Evolutionary conservation across 2,329 filamentous ascomycete genomes (phyloP).

Genomic region (Venturia carpophila): DNA sequence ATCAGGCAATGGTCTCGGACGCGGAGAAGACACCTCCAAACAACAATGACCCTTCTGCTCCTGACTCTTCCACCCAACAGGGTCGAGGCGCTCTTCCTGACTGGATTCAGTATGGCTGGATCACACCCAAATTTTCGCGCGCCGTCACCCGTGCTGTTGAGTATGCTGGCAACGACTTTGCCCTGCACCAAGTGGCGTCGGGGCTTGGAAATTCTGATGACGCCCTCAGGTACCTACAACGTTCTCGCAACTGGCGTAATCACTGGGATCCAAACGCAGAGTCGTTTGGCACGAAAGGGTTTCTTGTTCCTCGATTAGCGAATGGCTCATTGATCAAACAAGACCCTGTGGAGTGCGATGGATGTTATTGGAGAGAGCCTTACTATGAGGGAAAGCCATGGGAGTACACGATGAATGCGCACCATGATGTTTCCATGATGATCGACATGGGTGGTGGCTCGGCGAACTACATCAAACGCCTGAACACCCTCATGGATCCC

Average conservation of each 20-base stretch:
- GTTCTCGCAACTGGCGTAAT: slow-evolving; percentile 62
- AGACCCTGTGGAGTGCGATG: slow-evolving; percentile 48
- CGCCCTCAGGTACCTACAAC: slow-evolving; percentile 51
- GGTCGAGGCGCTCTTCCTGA: slow-evolving; percentile 62
- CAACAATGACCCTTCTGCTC: slow-evolving; percentile 49
- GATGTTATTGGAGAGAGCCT: slow-evolving; percentile 58
- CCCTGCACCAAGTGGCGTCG: slow-evolving; percentile 54
- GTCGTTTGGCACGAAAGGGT: slow-evolving; percentile 55
- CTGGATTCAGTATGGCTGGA: slow-evolving; percentile 58
- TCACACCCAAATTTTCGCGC: slow-evolving; percentile 54
- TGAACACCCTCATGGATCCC: slow-evolving; percentile 54
- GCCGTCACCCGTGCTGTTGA: slow-evolving; percentile 59
- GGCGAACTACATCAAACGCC: slow-evolving; percentile 47
- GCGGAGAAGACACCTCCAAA: slow-evolving; percentile 56
- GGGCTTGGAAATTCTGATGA: slow-evolving; percentile 48
- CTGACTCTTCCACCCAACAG: slow-evolving; percentile 56
- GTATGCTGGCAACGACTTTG: slow-evolving; percentile 63
- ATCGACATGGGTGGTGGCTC: slow-evolving; percentile 50
- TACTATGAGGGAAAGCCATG: slow-evolving; percentile 56
- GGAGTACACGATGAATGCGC: slow-evolving; percentile 61
- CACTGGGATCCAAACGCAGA: slow-evolving; percentile 57
- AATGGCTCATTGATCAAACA: slow-evolving; percentile 42
- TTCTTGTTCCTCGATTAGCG: slow-evolving; percentile 53
- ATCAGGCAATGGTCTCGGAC: slow-evolving; percentile 42
- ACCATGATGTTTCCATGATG: slow-evolving; percentile 54